Evolutionary conservation across 1,284 basidiomycete genomes (phyloP).

Genomic region (Ustilago tritici): DNA sequence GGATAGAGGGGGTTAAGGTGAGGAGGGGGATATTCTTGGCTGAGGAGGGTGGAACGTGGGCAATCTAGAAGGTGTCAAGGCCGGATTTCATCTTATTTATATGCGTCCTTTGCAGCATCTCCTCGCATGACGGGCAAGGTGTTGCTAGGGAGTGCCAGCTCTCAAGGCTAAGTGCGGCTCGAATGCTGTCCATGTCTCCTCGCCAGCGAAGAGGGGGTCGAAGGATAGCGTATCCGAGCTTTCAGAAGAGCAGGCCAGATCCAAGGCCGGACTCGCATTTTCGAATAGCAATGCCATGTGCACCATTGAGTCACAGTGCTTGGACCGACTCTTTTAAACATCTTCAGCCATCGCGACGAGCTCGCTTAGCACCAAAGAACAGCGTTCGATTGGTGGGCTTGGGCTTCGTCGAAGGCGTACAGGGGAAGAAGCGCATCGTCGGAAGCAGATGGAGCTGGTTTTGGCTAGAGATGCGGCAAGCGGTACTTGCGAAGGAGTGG

Average conservation of each 20-base stretch:
- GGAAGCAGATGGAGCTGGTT: neutral
- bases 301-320: neutral
- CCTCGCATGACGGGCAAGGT: too few relatives aligned
- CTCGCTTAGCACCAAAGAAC: neutral
- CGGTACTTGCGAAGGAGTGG: neutral
- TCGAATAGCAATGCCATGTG: neutral
- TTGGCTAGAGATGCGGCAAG: neutral
- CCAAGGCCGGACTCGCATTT: too few relatives aligned
- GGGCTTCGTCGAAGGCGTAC: neutral
- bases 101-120: too few relatives aligned
- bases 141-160: too few relatives aligned
- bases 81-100: neutral
- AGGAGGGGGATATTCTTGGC: neutral
- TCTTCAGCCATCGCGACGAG: neutral
- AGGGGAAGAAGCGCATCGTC: neutral
- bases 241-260: too few relatives aligned
- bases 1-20: neutral
- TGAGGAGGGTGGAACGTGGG: neutral
- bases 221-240: too few relatives aligned
- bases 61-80: neutral
- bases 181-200: too few relatives aligned
- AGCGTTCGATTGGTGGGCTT: neutral
- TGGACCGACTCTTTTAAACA: neutral
- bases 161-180: too few relatives aligned
- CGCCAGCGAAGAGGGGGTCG: too few relatives aligned